Percentiles rank a stretch among this genome's conserved stretches.
Conservation (phyloP, 192 early-diverging fungal genomes). For the Spizellomyces punctatus region DNA sequence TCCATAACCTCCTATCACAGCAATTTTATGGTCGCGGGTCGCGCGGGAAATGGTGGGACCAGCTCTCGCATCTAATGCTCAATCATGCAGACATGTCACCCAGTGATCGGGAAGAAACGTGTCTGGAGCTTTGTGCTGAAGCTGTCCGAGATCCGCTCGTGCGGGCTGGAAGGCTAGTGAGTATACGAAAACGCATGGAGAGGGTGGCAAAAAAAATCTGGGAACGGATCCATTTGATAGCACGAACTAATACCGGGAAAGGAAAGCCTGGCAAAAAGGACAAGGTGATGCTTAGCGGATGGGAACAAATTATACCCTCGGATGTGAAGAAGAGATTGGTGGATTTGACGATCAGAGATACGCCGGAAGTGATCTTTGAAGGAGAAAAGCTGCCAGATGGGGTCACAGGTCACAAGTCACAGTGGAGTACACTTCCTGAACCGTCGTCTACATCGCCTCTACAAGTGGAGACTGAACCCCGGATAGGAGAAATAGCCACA, state of each 20-base stretch:
- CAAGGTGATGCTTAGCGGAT: slow-evolving; percentile 6
- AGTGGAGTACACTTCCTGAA: background rate
- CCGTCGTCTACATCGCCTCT: background rate
- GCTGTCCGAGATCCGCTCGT: slow-evolving; percentile 24
- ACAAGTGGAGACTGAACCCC: background rate
- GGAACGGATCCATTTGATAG: background rate
- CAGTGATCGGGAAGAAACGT: slow-evolving; percentile 6
- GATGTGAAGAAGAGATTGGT: slow-evolving; percentile 16
- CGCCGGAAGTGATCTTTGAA: slow-evolving; percentile 9
- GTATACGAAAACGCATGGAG: slow-evolving; percentile 22
- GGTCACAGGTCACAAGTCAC: background rate
- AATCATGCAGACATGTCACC: slow-evolving; percentile 3
- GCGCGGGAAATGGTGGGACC: slow-evolving; percentile 35
- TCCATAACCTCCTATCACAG: slow-evolving; percentile 21
- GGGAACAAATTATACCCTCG: slow-evolving; percentile 20
- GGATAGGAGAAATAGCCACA: background rate
- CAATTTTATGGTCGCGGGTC: slow-evolving; percentile 16
- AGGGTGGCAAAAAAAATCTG: slow-evolving; percentile 13
- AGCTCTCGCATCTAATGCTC: slow-evolving; percentile 26
- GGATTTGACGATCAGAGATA: slow-evolving; percentile 26
- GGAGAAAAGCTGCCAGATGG: slow-evolving; percentile 6
- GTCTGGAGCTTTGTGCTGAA: slow-evolving; percentile 22
- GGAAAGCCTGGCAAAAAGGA: background rate
- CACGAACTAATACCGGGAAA: background rate
- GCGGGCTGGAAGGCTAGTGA: slow-evolving; percentile 18